Percentiles rank a stretch among this genome's conserved stretches.
phyloP scores from a whole-genome alignment of 2,329 filamentous ascomycete genomes.

The Penicillium sp. region DNA sequence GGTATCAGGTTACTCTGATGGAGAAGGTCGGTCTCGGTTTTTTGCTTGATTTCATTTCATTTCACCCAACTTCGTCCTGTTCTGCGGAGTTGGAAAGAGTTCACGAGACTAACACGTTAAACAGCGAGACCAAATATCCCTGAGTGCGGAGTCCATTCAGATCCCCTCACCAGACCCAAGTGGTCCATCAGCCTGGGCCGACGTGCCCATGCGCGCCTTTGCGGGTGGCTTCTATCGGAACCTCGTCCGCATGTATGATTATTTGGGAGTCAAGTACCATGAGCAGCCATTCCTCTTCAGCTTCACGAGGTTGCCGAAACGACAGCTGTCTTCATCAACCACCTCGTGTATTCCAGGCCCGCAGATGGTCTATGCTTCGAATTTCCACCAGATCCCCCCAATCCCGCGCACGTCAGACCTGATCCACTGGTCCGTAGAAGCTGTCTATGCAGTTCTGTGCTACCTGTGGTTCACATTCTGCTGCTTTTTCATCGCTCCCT shows the following conservation, averaged over 20 bases:
- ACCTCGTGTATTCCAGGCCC: conserved; percentile 22
- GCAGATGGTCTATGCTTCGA: conserved; percentile 59
- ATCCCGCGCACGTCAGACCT: conserved; percentile 38
- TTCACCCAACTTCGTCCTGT: too few species aligned
- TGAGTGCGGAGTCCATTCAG: conserved; percentile 47
- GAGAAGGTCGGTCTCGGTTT: conserved; percentile 43
- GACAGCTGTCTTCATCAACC: conserved; percentile 8
- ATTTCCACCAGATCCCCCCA: conserved; percentile 53
- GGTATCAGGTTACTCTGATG: conserved; percentile 49
- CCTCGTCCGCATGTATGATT: conserved; percentile 58
- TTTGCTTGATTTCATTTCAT: not conserved
- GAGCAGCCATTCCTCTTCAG: conserved; percentile 57
- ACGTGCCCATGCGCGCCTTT: conserved; percentile 56
- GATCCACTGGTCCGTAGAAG: conserved; percentile 47
- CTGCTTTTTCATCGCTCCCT: conserved; percentile 52
- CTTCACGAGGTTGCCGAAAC: conserved; percentile 43
- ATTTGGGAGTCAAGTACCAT: conserved; percentile 54
- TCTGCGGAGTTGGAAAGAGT: not conserved
- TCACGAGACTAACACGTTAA: not conserved
- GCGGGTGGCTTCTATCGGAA: conserved; percentile 58
- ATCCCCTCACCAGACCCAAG: conserved; percentile 16
- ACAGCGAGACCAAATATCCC: conserved; percentile 47
- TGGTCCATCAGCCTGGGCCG: conserved; percentile 38
- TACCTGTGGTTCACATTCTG: conserved; percentile 58
- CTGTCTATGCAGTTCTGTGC: conserved; percentile 49